Percentiles rank a stretch among this genome's conserved stretches.
Evolutionary conservation across 108 stramenopile species (phyloP).

Genomic region (Fistulifera pelliculosa): DNA sequence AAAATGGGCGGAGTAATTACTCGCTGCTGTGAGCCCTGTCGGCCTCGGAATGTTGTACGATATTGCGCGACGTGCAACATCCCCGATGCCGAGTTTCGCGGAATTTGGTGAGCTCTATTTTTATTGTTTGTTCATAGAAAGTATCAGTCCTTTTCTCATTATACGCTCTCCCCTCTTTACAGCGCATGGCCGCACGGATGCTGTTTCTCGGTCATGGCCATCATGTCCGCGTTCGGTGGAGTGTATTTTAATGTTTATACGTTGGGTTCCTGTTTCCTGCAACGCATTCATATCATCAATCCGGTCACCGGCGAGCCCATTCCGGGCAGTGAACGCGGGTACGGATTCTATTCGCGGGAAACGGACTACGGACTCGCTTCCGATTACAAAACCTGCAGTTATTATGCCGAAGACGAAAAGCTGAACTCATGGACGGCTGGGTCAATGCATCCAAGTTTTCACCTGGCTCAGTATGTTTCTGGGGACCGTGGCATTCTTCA

Average conservation of each 20-base stretch:
- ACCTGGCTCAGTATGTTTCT: slow-evolving; percentile 1
- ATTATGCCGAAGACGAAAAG: slow-evolving; percentile 7
- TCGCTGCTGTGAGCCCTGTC: too few species aligned
- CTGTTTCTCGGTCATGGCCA: slow-evolving; percentile 8
- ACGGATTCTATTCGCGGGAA: slow-evolving; percentile 12
- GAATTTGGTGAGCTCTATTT: too few species aligned
- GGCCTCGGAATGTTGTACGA: too few species aligned
- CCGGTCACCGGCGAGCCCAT: slow-evolving; percentile 10
- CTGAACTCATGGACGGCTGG: slow-evolving; percentile 5
- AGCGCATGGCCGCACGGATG: slow-evolving; percentile 4
- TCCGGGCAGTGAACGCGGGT: neutral
- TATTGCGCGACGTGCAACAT: too few species aligned
- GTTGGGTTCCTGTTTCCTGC: slow-evolving; percentile 2
- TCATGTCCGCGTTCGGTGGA: slow-evolving; percentile 7
- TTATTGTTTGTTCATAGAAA: too few species aligned
- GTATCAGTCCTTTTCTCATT: too few species aligned
- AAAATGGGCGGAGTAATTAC: too few species aligned
- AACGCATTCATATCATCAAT: slow-evolving; percentile 3
- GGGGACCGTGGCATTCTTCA: slow-evolving; percentile 3
- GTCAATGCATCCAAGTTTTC: slow-evolving; percentile 1
- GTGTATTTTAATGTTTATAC: slow-evolving; percentile 1
- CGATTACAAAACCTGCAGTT: slow-evolving; percentile 5
- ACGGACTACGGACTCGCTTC: neutral
- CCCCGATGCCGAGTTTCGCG: too few species aligned
- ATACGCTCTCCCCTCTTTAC: too few species aligned